Evolutionary conservation across 306 rosid species (phyloP).

Genomic region (Benincasa hispida): DNA sequence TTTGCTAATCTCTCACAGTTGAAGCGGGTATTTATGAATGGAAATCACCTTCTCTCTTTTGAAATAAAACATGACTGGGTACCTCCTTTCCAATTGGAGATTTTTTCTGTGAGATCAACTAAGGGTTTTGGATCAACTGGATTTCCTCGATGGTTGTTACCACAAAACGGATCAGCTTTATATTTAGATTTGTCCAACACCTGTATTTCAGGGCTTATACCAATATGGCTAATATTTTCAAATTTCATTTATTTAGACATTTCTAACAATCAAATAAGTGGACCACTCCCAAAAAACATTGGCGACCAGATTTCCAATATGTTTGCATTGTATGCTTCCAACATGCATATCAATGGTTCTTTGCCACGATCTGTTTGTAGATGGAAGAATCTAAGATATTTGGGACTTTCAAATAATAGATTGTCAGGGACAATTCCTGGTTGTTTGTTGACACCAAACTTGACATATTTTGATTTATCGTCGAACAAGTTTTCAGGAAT

Average conservation of each 20-base stretch:
- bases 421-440: neutral
- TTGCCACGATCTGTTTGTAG: neutral
- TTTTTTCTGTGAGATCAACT: neutral
- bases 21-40: neutral
- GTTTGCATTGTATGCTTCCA: neutral
- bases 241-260: neutral
- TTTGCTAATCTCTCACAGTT: constrained; percentile 13
- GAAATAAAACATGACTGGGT: neutral
- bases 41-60: neutral
- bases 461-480: neutral
- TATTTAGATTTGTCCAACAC: neutral
- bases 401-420: neutral
- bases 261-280: constrained; percentile 1
- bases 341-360: neutral
- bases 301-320: neutral
- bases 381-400: accelerated
- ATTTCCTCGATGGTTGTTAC: neutral
- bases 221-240: neutral
- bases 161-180: neutral
- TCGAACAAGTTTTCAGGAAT: constrained; percentile 1
- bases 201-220: neutral
- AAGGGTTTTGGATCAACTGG: neutral
- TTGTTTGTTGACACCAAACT: neutral
- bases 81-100: neutral
- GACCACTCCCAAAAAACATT: neutral